phyloP scores from a whole-genome alignment of 768 basidiomycete species.

The Macrolepiota albuminosa region DNA sequence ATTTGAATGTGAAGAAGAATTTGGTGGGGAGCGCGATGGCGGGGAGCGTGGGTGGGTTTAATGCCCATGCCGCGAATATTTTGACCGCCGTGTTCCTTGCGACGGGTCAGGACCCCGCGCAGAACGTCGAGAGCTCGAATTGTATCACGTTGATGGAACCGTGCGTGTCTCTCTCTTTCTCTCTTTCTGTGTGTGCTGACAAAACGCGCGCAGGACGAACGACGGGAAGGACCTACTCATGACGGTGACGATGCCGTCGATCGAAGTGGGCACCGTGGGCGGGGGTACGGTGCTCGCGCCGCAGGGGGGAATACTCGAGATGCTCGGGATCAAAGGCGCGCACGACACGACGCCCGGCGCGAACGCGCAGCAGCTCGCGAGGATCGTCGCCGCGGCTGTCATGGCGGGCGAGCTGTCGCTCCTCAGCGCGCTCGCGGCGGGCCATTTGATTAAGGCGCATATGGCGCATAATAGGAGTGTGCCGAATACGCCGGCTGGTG shows the following conservation, averaged over 20 bases:
- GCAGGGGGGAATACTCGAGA: slow-evolving; percentile 84
- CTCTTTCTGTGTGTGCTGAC: neutral
- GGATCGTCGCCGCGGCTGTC: slow-evolving; percentile 86
- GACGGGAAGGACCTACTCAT: slow-evolving; percentile 87
- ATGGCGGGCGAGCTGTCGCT: slow-evolving; percentile 97
- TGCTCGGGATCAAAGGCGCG: slow-evolving; percentile 91
- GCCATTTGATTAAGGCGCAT: slow-evolving; percentile 91
- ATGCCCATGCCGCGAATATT: slow-evolving; percentile 98
- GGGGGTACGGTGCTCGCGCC: slow-evolving; percentile 93
- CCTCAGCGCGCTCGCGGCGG: slow-evolving; percentile 89
- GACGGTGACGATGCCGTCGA: slow-evolving; percentile 96
- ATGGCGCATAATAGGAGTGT: slow-evolving; percentile 88
- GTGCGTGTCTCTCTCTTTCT: slow-evolving; percentile 44
- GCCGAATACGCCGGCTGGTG: slow-evolving; percentile 63
- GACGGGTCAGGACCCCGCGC: slow-evolving; percentile 97
- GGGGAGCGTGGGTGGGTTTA: slow-evolving; percentile 95
- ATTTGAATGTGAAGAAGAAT: slow-evolving; percentile 96
- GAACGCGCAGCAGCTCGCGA: slow-evolving; percentile 86
- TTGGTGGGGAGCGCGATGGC: slow-evolving; percentile 97
- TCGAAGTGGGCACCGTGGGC: slow-evolving; percentile 97
- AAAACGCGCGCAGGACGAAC: slow-evolving; percentile 58
- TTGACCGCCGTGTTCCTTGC: slow-evolving; percentile 93
- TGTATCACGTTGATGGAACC: slow-evolving; percentile 99
- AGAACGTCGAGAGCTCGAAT: slow-evolving; percentile 97
- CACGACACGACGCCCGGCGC: slow-evolving; percentile 82